Conservation (phyloP, 768 basidiomycete genomes). For the Cystofilobasidium capitatum region DNA sequence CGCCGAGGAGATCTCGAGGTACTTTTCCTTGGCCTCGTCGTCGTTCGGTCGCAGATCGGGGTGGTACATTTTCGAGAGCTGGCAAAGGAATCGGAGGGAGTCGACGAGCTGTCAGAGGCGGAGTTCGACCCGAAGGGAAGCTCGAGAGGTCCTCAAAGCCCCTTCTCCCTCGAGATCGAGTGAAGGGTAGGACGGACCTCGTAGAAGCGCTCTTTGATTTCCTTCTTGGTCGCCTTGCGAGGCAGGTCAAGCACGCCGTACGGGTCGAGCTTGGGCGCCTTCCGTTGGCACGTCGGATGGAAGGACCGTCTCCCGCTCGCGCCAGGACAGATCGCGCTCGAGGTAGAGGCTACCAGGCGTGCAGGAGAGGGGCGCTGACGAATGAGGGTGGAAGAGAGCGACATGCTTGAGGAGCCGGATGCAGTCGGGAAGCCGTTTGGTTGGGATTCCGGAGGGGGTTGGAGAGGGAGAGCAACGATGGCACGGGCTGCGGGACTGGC, state of each 20-base stretch:
- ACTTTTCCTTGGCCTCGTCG: constrained; percentile 16
- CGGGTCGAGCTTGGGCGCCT: neutral
- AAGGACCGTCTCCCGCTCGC: too few relatives aligned
- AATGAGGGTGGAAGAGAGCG: too few relatives aligned
- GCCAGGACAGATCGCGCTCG: too few relatives aligned
- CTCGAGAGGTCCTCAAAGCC: neutral
- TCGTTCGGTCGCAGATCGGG: constrained; percentile 19
- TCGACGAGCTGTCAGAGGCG: neutral
- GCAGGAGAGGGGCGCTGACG: too few relatives aligned
- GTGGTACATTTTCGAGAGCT: constrained; percentile 26
- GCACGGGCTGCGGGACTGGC: too few relatives aligned
- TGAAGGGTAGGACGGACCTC: constrained; percentile 8
- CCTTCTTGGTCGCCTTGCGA: constrained; percentile 17
- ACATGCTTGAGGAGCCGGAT: too few relatives aligned
- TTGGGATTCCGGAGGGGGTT: too few relatives aligned
- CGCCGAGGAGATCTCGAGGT: constrained; percentile 20
- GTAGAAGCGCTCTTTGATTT: constrained; percentile 26
- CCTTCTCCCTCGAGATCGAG: too few relatives aligned
- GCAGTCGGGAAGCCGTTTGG: too few relatives aligned
- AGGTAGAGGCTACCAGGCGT: too few relatives aligned
- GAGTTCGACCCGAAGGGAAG: neutral
- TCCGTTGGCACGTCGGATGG: neutral
- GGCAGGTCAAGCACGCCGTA: constrained; percentile 10
- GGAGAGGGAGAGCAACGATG: too few relatives aligned
- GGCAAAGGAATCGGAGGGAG: neutral